These are phyloP conservation scores for Metroxylon sagu DNA, from an alignment of 176 grass and related monocot species.

Conservation along the genomic window DNA sequence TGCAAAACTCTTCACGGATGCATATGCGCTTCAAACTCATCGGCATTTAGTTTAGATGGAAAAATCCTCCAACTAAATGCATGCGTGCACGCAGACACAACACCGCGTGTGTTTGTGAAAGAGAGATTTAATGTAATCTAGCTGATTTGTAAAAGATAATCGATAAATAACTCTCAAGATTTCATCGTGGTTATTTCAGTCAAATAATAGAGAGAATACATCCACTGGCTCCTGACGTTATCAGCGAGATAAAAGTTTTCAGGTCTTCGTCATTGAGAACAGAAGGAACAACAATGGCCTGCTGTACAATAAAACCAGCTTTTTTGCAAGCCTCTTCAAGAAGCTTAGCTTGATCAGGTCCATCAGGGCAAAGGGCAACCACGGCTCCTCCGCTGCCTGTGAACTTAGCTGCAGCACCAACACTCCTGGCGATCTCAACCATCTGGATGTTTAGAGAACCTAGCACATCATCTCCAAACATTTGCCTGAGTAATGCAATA, in stretches of 20 bases:
- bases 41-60: too few species aligned
- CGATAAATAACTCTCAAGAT: too few species aligned
- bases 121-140: too few species aligned
- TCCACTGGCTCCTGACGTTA: not conserved
- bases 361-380: slow-evolving; percentile 47
- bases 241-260: slow-evolving; percentile 11
- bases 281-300: slow-evolving; percentile 32
- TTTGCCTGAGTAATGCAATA: slow-evolving; percentile 33
- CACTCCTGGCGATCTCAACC: slow-evolving; percentile 57
- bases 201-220: too few species aligned
- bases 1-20: too few species aligned
- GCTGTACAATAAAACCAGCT: slow-evolving; percentile 41
- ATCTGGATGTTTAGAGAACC: slow-evolving; percentile 70
- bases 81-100: too few species aligned
- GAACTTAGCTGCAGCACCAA: slow-evolving; percentile 59
- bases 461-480: slow-evolving; percentile 73
- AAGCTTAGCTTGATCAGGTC: slow-evolving; percentile 25
- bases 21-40: too few species aligned
- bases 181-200: too few species aligned
- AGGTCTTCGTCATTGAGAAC: slow-evolving; percentile 32
- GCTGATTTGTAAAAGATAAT: too few species aligned
- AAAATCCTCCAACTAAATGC: too few species aligned
- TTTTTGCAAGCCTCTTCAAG: slow-evolving; percentile 34
- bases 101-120: too few species aligned
- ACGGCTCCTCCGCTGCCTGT: slow-evolving; percentile 68